Conservation (phyloP, 2,329 filamentous ascomycete genomes). For the Thermomyces lanuginosus region DNA sequence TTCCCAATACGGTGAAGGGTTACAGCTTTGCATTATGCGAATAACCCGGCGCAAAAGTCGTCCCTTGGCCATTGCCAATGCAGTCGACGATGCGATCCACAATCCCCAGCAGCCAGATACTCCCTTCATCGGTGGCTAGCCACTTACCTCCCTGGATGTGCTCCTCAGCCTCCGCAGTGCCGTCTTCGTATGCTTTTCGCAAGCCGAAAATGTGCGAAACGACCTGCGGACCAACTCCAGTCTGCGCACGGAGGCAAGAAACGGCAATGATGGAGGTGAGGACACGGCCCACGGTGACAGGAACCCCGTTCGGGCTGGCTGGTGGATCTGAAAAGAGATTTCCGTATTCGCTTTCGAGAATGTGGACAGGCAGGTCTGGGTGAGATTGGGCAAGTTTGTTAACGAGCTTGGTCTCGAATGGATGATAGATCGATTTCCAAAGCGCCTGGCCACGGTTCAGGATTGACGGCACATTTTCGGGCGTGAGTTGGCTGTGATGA, state of each 20-base stretch:
- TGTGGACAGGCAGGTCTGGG: constrained; percentile 67
- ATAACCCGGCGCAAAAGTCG: constrained; percentile 39
- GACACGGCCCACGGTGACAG: constrained; percentile 46
- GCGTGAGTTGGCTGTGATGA: constrained; percentile 26
- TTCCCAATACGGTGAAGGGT: not conserved
- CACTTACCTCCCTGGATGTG: constrained; percentile 5
- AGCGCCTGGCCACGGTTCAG: constrained; percentile 45
- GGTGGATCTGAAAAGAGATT: constrained; percentile 55
- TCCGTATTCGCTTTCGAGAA: constrained; percentile 58
- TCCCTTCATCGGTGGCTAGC: constrained; percentile 39
- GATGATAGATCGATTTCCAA: constrained; percentile 63
- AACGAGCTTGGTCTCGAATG: constrained; percentile 56
- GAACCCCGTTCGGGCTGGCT: constrained; percentile 24
- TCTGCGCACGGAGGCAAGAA: constrained; percentile 59
- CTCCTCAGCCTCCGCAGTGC: constrained; percentile 42
- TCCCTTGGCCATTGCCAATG: constrained; percentile 32
- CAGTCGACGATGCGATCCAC: constrained; percentile 44
- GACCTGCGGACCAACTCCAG: constrained; percentile 69
- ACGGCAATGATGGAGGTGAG: constrained; percentile 60
- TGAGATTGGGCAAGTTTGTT: constrained; percentile 57
- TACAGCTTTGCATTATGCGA: constrained; percentile 14
- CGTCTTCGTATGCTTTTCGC: constrained; percentile 58
- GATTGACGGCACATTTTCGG: constrained; percentile 39
- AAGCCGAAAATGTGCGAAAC: constrained; percentile 67
- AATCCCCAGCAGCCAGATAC: constrained; percentile 44